Base-by-base conservation (phyloP, 805 yeast species). In the Kazachstania psychrophila region DNA sequence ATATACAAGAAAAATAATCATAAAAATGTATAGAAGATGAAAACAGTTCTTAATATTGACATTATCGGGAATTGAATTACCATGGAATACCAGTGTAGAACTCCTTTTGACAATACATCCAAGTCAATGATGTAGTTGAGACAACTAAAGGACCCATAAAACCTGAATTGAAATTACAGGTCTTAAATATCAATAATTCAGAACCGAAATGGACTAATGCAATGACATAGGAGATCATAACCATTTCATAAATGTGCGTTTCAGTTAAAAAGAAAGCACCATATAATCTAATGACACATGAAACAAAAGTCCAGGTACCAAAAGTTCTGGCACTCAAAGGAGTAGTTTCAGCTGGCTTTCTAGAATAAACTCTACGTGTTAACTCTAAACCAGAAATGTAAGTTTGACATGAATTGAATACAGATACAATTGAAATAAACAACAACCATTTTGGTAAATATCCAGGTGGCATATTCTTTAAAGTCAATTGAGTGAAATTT, bases 281-380 rank as follows among this genome's bases (percentile, higher is more conserved):
- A 58, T 83, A 86, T 45, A 79, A 70, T 55, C 98, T 75, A 33
- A 92, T 79, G 22, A 89, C 68, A 2, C 95, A 74, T 2, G 95
- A 78, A 48, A 88, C 70, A 27, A 88, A 66, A 0, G 98, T 92
- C 98, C 98, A 92, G 0, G 98, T 92, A 23, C 98, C 98, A 59
- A 92, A 92, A 0, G 98, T 89, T 51, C 98, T 74, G n/a, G 96
- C 95, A 48, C 92, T 77, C 46, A 92, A 67, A 11, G 64, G 59
- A 1, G 77, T 73, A 18, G 79, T 80, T 56, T 81, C 73, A 6
- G 54, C 46, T 12, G 88, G 86, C 31, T 71, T 61, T 35, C 61
- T 68, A 23, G 72, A 79, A 56, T 92, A 92, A 6, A 92, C 96
- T 45, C 77, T 70, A 47, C 81, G 75, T 2, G 96, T 83, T 37